Evolutionary conservation across 1,284 basidiomycete genomes (phyloP), one percentile per base, ranked within the genome.

Genomic region (Moesziomyces antarcticus): DNA sequence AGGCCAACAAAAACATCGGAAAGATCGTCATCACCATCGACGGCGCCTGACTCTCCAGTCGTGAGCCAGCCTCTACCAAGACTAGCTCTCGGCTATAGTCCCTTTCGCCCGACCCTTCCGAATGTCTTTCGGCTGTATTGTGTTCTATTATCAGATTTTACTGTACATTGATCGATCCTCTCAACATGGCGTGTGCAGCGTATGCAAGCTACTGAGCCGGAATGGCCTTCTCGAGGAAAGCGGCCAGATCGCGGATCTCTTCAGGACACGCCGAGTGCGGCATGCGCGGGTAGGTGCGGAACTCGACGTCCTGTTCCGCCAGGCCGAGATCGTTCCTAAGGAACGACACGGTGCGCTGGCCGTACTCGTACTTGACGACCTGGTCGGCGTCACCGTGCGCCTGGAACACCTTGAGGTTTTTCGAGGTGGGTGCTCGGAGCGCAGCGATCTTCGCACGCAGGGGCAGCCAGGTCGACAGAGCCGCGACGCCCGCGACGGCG

Each of bases 1-100:
- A 91, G 80, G 90, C 87, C 45, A 92, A 95, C 83, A 90, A 89
- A 82, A 97, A 88, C 73, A 86, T 85, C 37, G 88, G 88, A 21
- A 89, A 89, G 85, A 87, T 77, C 50, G 37, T 77, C 37, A 59
- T 74, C 35, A 71, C 68, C 22, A 45, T 77, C 40, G 75, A 77
- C 44, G 62, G 41, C 14, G 68, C 62, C 20, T 71, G 42, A 58
- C 16, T 50, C 2, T 16, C 48, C 10, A 11, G 30, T 13, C 30
- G 13, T 4, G 16, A 50, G n/a, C 42, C 1, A 44, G 8, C 18
- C 21, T 11, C 42, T 4, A 5, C 42, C n/a, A 11, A 9, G 20
- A 44, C 30, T 11, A 4, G n/a, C 22, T 13, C 42, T 44, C 42
- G 42, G 11, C 20, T 22, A 3, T 22, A 18, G 16, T 16, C 11